Evolutionary conservation across 1,284 basidiomycete species (phyloP), one percentile per base, ranked within the genome.

Genomic region (Inonotus hispidus): DNA sequence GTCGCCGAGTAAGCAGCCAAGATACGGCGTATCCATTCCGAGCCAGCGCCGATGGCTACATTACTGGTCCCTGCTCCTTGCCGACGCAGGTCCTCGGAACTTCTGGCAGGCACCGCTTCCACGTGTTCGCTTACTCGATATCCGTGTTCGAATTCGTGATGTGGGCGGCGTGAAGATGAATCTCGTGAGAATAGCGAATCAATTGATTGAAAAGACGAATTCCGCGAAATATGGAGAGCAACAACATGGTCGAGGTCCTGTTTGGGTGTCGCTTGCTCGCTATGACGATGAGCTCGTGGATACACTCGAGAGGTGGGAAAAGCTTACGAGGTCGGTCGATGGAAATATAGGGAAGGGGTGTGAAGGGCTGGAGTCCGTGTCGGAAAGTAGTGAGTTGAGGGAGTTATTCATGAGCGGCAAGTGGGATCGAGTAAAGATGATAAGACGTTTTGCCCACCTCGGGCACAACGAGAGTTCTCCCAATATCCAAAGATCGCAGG

Each of bases 351-450:
- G 76, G 43, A 67, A 67, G 49, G 66, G 75, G 61, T 71, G 67
- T 49, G 63, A 65, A 27, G 76, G 75, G 0, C 71, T 75, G 1
- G 80, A 75, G 27, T 66, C 68, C 63, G 68, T 74, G 63, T 72
- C 70, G 5, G 41, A 21, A 16, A 75, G 68, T 8, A 76, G 76
- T 58, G 72, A 68, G 56, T 66, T 81, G 58, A 68, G 65, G 43
- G 73, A 77, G 60, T 66, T 81, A 49, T 90, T 85, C 66, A 69
- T 66, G 63, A 78, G 75, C 53, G 84, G 79, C 13, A 76, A 68
- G 63, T 91, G 88, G 85, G 91, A 93, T 69, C 77, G 74, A 53
- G 72, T 71, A 56, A 92, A 92, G 77, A 92, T 92, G 90, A 84
- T 92, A 49, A 74, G 79, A 59, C 82, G 81, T 61, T 92, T 92